Conservation (phyloP, 2,329 filamentous ascomycete genomes). For the Xylaria polymorpha region DNA sequence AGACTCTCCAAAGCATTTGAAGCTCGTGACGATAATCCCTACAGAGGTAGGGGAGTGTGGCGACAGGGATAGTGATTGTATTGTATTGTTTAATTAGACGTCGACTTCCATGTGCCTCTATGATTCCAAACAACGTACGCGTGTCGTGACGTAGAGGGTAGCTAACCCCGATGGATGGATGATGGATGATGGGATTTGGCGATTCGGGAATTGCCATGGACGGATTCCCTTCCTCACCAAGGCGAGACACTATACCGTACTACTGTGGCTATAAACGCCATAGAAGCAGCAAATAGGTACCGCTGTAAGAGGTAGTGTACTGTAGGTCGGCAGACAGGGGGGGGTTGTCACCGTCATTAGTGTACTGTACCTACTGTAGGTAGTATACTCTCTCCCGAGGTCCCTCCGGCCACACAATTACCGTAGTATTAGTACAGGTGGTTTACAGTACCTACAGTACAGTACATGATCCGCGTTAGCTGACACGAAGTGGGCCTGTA, state of each 20-base stretch:
- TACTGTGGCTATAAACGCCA: neutral
- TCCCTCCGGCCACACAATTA: slow-evolving; percentile 9
- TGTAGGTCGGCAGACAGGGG: neutral
- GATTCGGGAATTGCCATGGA: neutral
- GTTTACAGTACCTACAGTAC: neutral
- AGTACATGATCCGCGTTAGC: neutral
- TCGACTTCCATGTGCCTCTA: slow-evolving; percentile 2
- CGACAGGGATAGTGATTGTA: slow-evolving; percentile 18
- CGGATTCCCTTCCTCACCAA: neutral
- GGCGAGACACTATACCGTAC: neutral
- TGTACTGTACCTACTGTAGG: neutral
- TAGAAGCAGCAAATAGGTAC: neutral
- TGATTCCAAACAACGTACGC: neutral
- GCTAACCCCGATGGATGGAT: neutral
- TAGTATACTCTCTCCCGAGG: too few relatives aligned
- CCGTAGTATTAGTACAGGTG: neutral
- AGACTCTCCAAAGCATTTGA: slow-evolving; percentile 15
- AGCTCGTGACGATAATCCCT: slow-evolving; percentile 16
- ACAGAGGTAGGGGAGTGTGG: neutral
- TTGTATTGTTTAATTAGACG: slow-evolving; percentile 26
- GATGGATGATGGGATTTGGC: neutral
- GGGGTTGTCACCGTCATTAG: slow-evolving; percentile 4
- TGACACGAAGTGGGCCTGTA: slow-evolving; percentile 18
- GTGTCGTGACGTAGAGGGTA: neutral
- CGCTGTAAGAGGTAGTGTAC: too few relatives aligned